Base-by-base conservation (phyloP, 345 rosid genomes). In the Salix exigua region DNA sequence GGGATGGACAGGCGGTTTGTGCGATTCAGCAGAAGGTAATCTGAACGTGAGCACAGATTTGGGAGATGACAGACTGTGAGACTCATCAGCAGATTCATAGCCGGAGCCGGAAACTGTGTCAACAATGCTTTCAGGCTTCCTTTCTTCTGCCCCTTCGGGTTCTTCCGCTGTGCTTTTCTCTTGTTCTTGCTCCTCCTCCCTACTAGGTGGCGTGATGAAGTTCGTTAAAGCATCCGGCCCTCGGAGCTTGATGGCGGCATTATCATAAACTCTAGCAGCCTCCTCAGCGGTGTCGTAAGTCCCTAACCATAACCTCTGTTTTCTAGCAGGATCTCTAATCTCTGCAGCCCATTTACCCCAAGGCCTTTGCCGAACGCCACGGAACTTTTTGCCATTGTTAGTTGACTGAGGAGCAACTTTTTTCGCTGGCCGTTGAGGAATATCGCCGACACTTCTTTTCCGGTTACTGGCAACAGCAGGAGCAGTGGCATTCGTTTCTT, bases 321-420 rank as follows among this genome's bases (percentile, higher is more conserved):
- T 91, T 68, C 83, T 85, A n/a, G 81, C 90, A 0, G 99, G 99
- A 89, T 94, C 99, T n/a, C 99, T 86, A 80, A 94, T 94, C 91
- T 94, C 99, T 8, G 99, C 99, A 3, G 99, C 99, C 97, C 97
- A 94, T 85, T 94, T 94, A 0, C 99, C 98, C 99, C 99, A 94
- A 0, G 99, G 99, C 79, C 99, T 84, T 80, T 89, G 97, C 68
- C 99, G 78, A 3, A 94, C 98, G 6, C 98, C 98, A 1, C 98
- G 89, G 71, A 82, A 94, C 91, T 94, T 94, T 80, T 80, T 94
- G 28, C 75, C 82, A 37, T 44, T 25, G 26, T n/a, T 21, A 7
- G 11, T 25, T 58, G 51, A 25, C 13, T 10, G 71, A 2, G 28
- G 21, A 4, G 50, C 12, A 21, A 13, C 1, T 5, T 8, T 68